Evolutionary conservation across 2,329 filamentous ascomycete genomes (phyloP).

Genomic region (Phaeosphaeria sp.): DNA sequence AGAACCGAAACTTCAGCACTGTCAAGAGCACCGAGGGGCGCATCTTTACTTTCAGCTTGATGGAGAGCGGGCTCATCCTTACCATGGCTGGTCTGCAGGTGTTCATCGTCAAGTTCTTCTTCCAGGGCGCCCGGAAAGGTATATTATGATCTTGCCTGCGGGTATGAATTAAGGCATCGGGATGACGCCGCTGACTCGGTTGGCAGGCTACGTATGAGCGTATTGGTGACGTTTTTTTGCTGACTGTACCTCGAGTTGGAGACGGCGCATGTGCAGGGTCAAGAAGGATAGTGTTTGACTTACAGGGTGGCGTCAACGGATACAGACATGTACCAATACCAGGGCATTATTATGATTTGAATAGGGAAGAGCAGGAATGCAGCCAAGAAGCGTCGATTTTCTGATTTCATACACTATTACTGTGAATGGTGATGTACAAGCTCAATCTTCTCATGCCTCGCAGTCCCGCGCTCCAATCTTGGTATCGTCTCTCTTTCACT

Average conservation of each 20-base stretch:
- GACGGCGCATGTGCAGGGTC: neutral
- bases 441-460: neutral
- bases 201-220: conserved; percentile 31
- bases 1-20: conserved; percentile 99
- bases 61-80: conserved; percentile 89
- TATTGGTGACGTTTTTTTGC: neutral
- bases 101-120: conserved; percentile 98
- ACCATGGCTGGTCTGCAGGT: conserved; percentile 97
- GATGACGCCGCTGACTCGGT: conserved; percentile 22
- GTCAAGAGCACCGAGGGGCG: conserved; percentile 93
- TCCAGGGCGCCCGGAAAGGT: conserved; percentile 82
- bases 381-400: neutral
- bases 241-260: neutral
- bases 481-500: neutral
- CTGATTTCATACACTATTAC: neutral
- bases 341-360: neutral
- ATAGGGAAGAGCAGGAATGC: neutral
- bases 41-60: conserved; percentile 96
- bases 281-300: neutral
- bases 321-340: conserved; percentile 1
- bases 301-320: neutral
- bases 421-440: neutral
- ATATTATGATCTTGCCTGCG: conserved; percentile 23
- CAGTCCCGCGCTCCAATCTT: neutral
- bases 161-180: conserved; percentile 2